Percentiles rank a stretch among this genome's conserved stretches.
Conservation (phyloP, 768 basidiomycete species). For the Boletus rubropictus region DNA sequence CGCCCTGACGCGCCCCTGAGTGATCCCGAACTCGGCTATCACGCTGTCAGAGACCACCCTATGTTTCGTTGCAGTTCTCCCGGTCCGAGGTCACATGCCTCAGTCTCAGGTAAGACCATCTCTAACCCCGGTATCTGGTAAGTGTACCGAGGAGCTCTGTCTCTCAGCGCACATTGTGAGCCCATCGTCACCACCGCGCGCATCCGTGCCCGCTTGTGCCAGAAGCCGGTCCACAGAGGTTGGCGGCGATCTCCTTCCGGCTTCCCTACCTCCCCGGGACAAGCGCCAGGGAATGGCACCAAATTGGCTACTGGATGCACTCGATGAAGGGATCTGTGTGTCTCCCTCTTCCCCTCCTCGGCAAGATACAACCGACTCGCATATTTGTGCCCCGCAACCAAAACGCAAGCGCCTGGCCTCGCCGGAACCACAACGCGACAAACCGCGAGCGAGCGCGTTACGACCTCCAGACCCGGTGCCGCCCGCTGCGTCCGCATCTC, state of each 20-base stretch:
- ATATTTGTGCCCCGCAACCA: slow-evolving; percentile 6
- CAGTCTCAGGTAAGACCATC: slow-evolving; percentile 13
- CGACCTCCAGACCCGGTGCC: neutral
- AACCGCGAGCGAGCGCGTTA: neutral
- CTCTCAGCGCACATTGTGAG: slow-evolving; percentile 3
- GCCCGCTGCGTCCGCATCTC: neutral
- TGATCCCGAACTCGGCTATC: neutral
- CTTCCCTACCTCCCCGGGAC: neutral
- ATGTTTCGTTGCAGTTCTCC: slow-evolving; percentile 9
- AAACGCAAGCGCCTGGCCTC: slow-evolving; percentile 4
- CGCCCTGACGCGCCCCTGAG: neutral
- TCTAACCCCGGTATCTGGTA: neutral
- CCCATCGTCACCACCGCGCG: neutral
- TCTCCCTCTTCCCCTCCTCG: neutral
- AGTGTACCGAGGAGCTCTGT: slow-evolving; percentile 6
- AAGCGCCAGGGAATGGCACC: neutral
- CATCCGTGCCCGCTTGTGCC: neutral
- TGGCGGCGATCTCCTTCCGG: neutral
- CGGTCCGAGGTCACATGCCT: neutral
- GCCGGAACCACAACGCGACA: slow-evolving; percentile 6
- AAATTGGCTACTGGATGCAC: slow-evolving; percentile 5
- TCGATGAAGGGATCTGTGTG: neutral
- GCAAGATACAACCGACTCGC: neutral
- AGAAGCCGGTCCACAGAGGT: neutral
- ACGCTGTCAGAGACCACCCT: neutral